Conservation (phyloP, 2,329 filamentous ascomycete genomes). For the Lachnellula subtilissima region DNA sequence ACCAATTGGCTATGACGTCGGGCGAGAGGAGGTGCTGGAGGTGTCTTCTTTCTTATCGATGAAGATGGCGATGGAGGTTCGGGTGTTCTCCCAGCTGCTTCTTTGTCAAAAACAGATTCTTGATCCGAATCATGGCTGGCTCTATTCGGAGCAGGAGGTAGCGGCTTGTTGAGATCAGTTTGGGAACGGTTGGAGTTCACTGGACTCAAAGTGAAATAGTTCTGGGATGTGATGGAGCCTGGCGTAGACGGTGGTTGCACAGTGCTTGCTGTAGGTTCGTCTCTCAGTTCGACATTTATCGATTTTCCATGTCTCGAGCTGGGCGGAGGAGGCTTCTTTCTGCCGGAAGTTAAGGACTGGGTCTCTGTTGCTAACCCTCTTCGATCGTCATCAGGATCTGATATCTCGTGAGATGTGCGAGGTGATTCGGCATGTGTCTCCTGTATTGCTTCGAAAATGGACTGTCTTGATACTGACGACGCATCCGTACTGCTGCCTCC, state of each 20-base stretch:
- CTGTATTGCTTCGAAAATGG: conserved; percentile 48
- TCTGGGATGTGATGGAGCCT: conserved; percentile 19
- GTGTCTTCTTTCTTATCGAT: conserved; percentile 31
- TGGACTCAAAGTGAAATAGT: conserved; percentile 19
- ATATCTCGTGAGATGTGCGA: conserved; percentile 54
- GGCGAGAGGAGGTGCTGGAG: conserved; percentile 38
- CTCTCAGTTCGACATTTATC: conserved; percentile 49
- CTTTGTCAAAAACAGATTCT: conserved; percentile 50
- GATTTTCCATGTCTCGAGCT: conserved; percentile 75
- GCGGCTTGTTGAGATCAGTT: conserved; percentile 56
- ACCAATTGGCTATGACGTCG: conserved; percentile 30
- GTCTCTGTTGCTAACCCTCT: conserved; percentile 30
- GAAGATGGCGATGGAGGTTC: conserved; percentile 36
- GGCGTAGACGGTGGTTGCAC: conserved; percentile 27
- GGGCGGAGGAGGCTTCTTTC: conserved; percentile 67
- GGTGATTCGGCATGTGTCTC: conserved; percentile 44
- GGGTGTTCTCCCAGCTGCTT: conserved; percentile 48
- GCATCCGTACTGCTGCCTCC: conserved; percentile 52
- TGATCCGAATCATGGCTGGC: conserved; percentile 38
- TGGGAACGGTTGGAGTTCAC: conserved; percentile 28
- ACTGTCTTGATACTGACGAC: conserved; percentile 55
- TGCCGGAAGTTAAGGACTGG: conserved; percentile 38
- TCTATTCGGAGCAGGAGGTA: conserved; percentile 50
- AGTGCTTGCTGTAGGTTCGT: conserved; percentile 34
- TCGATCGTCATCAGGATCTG: conserved; percentile 49